These are phyloP conservation scores for Macrotyloma uniflorum DNA, from an alignment of 306 rosid species.

Conservation along the genomic window DNA sequence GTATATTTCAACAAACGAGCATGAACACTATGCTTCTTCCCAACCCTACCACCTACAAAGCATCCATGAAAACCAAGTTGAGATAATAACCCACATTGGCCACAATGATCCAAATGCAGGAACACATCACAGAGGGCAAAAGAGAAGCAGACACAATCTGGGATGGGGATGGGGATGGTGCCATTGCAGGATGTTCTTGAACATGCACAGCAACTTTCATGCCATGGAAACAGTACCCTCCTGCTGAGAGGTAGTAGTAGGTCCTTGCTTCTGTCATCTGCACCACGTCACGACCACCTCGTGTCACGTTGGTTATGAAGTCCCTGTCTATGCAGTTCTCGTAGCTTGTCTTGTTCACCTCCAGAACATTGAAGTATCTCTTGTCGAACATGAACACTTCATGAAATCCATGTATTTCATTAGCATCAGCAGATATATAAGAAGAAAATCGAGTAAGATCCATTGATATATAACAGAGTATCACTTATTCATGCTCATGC, in stretches of 20 bases:
- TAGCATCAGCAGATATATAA: no score
- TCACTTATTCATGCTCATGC: no score
- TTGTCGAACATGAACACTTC: slow-evolving; percentile 71
- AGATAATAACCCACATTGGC: slow-evolving; percentile 38
- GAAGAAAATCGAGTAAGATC: no score
- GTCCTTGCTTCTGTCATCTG: slow-evolving; percentile 53
- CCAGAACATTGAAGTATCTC: slow-evolving; percentile 63
- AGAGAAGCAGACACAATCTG: neutral
- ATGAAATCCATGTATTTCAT: neutral
- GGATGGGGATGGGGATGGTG: slow-evolving; percentile 28
- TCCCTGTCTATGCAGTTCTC: slow-evolving; percentile 59
- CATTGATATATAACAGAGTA: no score
- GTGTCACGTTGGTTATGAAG: slow-evolving; percentile 64
- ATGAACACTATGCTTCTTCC: no score
- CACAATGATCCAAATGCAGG: slow-evolving; percentile 4
- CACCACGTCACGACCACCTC: slow-evolving; percentile 78
- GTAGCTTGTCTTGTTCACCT: slow-evolving; percentile 70
- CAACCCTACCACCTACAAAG: no score
- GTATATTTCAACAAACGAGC: no score
- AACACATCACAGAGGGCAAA: neutral
- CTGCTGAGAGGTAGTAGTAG: slow-evolving; percentile 61
- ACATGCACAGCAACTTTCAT: slow-evolving; percentile 59
- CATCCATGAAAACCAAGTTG: neutral
- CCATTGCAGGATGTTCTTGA: slow-evolving; percentile 18
- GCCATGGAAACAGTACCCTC: slow-evolving; percentile 76